Conservation (phyloP, 176 grass and related monocot genomes). For the Bolboschoenus planiculmis region DNA sequence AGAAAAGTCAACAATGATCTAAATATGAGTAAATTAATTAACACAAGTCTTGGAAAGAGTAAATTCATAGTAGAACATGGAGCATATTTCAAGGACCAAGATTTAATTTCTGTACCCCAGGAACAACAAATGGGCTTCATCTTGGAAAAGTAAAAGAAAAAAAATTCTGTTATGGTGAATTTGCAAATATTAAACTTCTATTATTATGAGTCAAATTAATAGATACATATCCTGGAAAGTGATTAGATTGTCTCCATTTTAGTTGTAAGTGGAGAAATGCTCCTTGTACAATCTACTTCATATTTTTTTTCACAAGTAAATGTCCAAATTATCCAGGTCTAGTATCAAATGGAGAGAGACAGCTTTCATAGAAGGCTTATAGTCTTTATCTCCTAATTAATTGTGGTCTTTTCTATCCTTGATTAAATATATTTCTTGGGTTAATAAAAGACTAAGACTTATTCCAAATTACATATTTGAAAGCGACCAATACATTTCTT, state of each 20-base stretch:
- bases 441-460: not conserved
- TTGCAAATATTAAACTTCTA: not conserved
- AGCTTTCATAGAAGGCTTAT: not conserved
- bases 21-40: not conserved
- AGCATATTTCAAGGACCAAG: not conserved
- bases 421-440: constrained; percentile 1
- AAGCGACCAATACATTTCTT: not conserved
- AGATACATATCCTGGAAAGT: not conserved
- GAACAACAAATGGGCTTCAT: not conserved
- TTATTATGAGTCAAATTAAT: not conserved
- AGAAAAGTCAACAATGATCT: not conserved
- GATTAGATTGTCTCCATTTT: not conserved
- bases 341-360: no score
- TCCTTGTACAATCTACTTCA: no score
- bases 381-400: not conserved
- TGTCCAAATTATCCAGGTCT: no score
- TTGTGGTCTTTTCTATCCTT: not conserved
- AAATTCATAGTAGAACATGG: not conserved
- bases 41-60: not conserved
- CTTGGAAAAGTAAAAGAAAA: not conserved
- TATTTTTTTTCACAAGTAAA: no score
- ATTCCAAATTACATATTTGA: not conserved
- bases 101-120: not conserved
- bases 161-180: no score
- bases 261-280: no score